Evolutionary conservation across 1,284 basidiomycete species (phyloP).

Genomic region (Rhizoctonia solani): DNA sequence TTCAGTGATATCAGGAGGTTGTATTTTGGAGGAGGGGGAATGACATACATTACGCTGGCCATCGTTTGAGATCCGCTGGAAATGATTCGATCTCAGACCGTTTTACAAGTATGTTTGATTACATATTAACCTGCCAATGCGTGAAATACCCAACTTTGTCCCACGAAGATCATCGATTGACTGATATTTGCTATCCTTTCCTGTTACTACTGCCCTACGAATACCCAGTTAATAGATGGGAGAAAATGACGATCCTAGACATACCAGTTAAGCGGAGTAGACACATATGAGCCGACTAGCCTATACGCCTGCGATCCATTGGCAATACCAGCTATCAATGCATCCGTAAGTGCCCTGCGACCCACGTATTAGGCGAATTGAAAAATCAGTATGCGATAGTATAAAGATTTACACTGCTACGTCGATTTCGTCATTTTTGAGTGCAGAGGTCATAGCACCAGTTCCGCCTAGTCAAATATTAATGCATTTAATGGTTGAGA

Average conservation of each 20-base stretch:
- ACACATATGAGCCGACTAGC: constrained; percentile 91
- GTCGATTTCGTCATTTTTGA: constrained; percentile 86
- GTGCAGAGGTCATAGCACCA: constrained; percentile 83
- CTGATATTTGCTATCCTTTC: constrained; percentile 73
- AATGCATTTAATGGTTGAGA: neutral
- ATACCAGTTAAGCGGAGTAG: constrained; percentile 83
- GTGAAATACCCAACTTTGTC: constrained; percentile 87
- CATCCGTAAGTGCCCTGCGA: constrained; percentile 86
- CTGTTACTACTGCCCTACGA: constrained; percentile 88
- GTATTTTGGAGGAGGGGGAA: neutral
- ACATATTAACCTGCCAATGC: constrained; percentile 70
- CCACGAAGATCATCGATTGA: constrained; percentile 76
- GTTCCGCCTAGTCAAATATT: constrained; percentile 67
- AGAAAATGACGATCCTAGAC: constrained; percentile 38
- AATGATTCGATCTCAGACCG: neutral
- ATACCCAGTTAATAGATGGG: neutral
- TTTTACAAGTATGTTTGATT: neutral
- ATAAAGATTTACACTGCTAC: constrained; percentile 71
- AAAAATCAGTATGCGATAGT: constrained; percentile 6
- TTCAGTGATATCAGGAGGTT: neutral
- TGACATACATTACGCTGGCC: constrained; percentile 91
- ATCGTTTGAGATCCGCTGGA: constrained; percentile 86
- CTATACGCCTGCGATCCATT: constrained; percentile 86
- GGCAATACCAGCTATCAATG: constrained; percentile 90
- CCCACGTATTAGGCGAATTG: neutral